Evolutionary conservation across 306 rosid species (phyloP), one percentile per base, ranked within the genome.

Genomic region (Prunus mume): DNA sequence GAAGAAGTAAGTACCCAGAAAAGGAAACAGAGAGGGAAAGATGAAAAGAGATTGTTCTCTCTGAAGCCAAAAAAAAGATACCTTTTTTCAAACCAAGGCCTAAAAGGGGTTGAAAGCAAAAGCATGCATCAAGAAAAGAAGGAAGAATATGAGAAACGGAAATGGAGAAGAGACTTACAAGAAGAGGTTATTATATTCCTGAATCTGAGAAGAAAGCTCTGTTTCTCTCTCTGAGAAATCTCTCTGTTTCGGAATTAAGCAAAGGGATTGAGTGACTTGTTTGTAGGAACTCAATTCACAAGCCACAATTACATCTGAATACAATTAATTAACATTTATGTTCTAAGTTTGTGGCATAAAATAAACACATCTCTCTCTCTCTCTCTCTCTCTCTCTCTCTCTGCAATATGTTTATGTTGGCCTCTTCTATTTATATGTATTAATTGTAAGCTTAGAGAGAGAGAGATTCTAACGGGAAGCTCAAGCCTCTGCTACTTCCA

Each of bases 201-300:
- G 71, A 90, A 87, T 96, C 90, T 75, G 89, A 82, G 93, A 86
- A 87, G 43, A 90, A 86, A 75, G 65, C 74, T 78, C 32, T 47
- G 55, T 47, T 58, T 69, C 25, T 71, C 9, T 20, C 41, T 32
- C 17, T 2, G 74, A 79, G 76, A 86, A 86, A 76, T 22, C 51
- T 69, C 62, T 72, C 56, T 43, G 83, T 73, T 82, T 87, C 77
- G 79, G 88, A 77, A 86, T 19, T 91, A 91, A 91, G 93, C 91
- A 85, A 91, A 54, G 90, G 84, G 93, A 88, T 87, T 57, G 91
- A 84, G 97, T 81, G 86, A 41, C 27, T 67, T 30, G 65, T 65
- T 78, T 83, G 82, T 78, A 72, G 24, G 71, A 76, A 73, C 56
- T 66, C 81, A 67, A 58, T 55, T 61, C 72, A 65, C 57, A 75